phyloP scores from a whole-genome alignment of 164 flowering plant genomes.

The Vitis cinerea region DNA sequence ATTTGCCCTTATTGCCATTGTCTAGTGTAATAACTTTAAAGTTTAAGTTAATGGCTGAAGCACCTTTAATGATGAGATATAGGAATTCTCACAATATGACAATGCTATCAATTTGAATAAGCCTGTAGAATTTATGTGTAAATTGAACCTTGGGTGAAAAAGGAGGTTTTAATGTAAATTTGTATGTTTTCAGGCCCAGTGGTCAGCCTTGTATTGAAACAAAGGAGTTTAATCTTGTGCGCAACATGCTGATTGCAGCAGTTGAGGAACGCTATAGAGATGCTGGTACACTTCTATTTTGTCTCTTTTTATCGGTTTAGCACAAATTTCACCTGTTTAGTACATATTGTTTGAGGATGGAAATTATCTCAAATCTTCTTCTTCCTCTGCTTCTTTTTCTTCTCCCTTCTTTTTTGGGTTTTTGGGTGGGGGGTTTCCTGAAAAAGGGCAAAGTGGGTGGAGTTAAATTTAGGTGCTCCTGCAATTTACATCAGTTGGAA shows the following conservation, averaged over 20 bases:
- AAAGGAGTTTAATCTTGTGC: constrained; percentile 75
- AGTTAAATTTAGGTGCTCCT: no score
- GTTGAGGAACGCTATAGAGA: constrained; percentile 88
- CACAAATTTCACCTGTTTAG: background rate
- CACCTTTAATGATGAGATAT: background rate
- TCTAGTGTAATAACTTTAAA: background rate
- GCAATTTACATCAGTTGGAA: no score
- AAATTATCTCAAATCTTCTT: background rate
- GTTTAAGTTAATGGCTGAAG: background rate
- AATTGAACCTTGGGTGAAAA: background rate
- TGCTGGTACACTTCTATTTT: constrained; percentile 58
- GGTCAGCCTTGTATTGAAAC: constrained; percentile 87
- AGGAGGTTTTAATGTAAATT: background rate
- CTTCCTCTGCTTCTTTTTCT: no score
- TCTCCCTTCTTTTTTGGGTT: no score
- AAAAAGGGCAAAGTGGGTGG: no score
- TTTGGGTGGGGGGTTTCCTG: no score
- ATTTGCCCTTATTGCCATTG: background rate
- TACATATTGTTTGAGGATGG: background rate
- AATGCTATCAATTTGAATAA: background rate
- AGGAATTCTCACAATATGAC: background rate
- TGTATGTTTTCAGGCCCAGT: constrained; percentile 62
- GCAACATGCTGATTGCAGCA: constrained; percentile 85
- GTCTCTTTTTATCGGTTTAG: background rate
- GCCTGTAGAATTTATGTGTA: background rate